Evolutionary conservation across 2,329 filamentous ascomycete species (phyloP).

Genomic region (Anthostomella pinea): DNA sequence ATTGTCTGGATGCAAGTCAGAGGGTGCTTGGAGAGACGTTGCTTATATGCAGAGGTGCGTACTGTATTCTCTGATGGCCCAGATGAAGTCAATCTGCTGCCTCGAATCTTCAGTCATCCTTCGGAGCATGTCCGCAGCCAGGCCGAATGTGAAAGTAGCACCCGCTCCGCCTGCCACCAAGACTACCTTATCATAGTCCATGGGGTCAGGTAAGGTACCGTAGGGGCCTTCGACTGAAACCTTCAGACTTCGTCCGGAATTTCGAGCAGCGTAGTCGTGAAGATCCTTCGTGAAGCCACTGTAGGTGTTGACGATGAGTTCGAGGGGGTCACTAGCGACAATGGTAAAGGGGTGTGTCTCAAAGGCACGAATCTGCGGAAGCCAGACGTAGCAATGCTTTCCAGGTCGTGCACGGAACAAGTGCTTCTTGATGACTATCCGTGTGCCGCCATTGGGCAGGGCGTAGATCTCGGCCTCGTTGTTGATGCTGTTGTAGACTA

Average conservation of each 20-base stretch:
- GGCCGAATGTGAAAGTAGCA: slow-evolving; percentile 55
- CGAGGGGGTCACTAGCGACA: slow-evolving; percentile 47
- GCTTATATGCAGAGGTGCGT: too few species aligned
- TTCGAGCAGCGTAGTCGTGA: slow-evolving; percentile 47
- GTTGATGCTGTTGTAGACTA: slow-evolving; percentile 36
- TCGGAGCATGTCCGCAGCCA: slow-evolving; percentile 44
- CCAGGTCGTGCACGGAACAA: slow-evolving; percentile 45
- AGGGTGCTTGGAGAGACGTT: too few species aligned
- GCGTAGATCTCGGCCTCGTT: slow-evolving; percentile 41
- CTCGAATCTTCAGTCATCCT: slow-evolving; percentile 37
- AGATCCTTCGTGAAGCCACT: slow-evolving; percentile 58
- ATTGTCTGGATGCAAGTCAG: slow-evolving; percentile 28
- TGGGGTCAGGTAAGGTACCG: slow-evolving; percentile 51
- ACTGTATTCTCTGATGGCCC: slow-evolving; percentile 47
- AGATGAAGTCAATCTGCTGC: slow-evolving; percentile 46
- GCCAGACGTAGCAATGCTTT: slow-evolving; percentile 63
- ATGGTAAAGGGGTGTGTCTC: slow-evolving; percentile 66
- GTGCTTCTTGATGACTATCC: slow-evolving; percentile 47
- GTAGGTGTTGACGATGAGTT: slow-evolving; percentile 57
- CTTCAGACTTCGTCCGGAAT: slow-evolving; percentile 47
- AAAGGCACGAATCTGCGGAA: slow-evolving; percentile 53
- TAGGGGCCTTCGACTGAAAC: slow-evolving; percentile 60
- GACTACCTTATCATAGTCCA: slow-evolving; percentile 53
- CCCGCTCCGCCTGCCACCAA: slow-evolving; percentile 60
- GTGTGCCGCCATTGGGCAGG: slow-evolving; percentile 43